A percentile compares a stretch with the other conserved stretches of the same genome.
Evolutionary conservation across 805 yeast genomes (phyloP).

Genomic region (Wickerhamomyces tratensis): DNA sequence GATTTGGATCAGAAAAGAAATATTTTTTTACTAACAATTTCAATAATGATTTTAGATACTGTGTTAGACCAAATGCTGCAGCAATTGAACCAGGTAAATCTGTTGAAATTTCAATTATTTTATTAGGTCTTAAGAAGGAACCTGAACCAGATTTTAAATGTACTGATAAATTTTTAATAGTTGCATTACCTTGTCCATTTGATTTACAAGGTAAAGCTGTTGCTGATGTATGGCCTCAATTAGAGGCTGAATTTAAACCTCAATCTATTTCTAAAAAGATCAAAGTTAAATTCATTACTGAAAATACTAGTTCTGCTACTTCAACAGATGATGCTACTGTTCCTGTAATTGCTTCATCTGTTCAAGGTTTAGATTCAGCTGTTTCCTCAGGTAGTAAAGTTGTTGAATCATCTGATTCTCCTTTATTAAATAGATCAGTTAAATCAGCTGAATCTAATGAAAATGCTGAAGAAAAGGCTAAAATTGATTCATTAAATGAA

Average conservation of each 20-base stretch:
- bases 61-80: conserved; percentile 94
- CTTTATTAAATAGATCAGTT: conserved; percentile 21
- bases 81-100: conserved; percentile 65
- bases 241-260: conserved; percentile 49
- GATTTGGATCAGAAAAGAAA: no score
- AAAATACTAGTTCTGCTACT: conserved; percentile 1
- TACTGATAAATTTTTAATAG: conserved; percentile 87
- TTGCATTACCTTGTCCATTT: conserved; percentile 68
- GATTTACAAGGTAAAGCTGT: conserved; percentile 47
- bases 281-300: conserved; percentile 44
- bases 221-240: conserved; percentile 65
- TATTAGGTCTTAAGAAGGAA: conserved; percentile 74
- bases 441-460: conserved; percentile 7
- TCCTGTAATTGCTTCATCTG: no score
- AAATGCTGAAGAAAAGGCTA: conserved; percentile 27
- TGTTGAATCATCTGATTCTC: conserved; percentile 14
- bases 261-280: conserved; percentile 54
- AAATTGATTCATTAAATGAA: conserved; percentile 32
- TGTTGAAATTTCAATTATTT: conserved; percentile 68
- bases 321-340: neutral
- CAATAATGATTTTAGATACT: conserved; percentile 29
- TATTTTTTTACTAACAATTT: conserved; percentile 1
- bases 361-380: conserved; percentile 6
- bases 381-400: conserved; percentile 10
- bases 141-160: conserved; percentile 69